Conservation (phyloP, 192 early-diverging fungal genomes). For the Coemansia aciculifera region DNA sequence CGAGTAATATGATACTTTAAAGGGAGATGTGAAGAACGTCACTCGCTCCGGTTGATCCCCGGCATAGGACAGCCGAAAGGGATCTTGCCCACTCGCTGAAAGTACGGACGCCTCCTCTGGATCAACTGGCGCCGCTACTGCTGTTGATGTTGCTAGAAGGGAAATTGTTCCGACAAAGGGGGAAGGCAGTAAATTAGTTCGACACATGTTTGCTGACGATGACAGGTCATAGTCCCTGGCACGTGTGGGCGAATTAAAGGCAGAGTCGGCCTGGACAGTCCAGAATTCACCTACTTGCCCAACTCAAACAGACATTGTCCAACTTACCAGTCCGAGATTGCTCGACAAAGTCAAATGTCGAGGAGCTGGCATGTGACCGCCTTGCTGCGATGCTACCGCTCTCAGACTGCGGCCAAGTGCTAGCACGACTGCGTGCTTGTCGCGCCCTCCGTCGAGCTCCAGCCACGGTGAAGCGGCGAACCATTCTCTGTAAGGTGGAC, state of each 20-base stretch:
- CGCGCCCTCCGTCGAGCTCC: conserved; percentile 20
- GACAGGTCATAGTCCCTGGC: neutral
- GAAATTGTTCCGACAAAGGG: neutral
- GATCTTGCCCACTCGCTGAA: neutral
- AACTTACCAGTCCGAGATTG: conserved; percentile 4
- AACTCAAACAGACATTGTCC: neutral
- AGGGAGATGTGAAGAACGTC: conserved; percentile 44
- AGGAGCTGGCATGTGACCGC: neutral
- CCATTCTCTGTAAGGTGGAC: conserved; percentile 15
- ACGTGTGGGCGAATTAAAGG: neutral
- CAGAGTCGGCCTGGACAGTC: neutral
- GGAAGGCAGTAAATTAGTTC: neutral
- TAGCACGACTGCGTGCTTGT: conserved; percentile 12
- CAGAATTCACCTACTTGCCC: neutral
- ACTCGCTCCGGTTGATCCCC: conserved; percentile 24
- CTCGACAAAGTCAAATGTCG: neutral
- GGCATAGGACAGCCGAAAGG: neutral
- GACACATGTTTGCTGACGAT: neutral
- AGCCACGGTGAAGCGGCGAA: conserved; percentile 15
- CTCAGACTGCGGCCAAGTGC: conserved; percentile 10
- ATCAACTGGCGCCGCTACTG: neutral
- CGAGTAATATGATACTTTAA: conserved; percentile 54
- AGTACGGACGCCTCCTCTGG: neutral
- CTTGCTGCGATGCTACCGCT: neutral
- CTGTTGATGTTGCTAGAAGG: neutral